Evolutionary conservation across 345 rosid species (phyloP).

Genomic region (Salix caprea): DNA sequence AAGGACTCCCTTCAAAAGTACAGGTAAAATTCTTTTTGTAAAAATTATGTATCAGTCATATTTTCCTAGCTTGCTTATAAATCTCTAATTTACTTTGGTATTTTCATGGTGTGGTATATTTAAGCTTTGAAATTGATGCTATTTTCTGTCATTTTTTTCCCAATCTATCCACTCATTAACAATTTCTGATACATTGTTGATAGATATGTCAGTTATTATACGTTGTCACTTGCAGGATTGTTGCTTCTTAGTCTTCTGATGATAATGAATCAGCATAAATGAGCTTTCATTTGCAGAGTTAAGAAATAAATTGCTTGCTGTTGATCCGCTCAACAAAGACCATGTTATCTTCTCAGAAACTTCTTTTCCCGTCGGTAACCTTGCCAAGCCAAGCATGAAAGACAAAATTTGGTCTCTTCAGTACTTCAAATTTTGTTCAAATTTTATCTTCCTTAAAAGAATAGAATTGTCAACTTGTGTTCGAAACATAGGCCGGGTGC

Average conservation of each 20-base stretch:
- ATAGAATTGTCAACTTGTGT: too few relatives aligned
- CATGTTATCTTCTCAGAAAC: conserved; percentile 33
- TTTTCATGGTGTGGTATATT: neutral
- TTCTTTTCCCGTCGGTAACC: too few relatives aligned
- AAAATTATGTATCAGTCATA: neutral
- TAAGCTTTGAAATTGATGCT: neutral
- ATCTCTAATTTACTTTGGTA: neutral
- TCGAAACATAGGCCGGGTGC: too few relatives aligned
- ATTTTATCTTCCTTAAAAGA: too few relatives aligned
- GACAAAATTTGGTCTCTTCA: too few relatives aligned
- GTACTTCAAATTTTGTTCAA: too few relatives aligned
- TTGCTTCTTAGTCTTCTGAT: conserved; percentile 39
- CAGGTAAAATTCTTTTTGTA: conserved; percentile 39
- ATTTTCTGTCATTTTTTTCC: neutral
- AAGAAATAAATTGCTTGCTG: conserved; percentile 84
- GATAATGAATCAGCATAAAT: conserved; percentile 45
- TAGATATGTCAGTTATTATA: conserved; percentile 14
- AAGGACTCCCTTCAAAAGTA: conserved; percentile 63
- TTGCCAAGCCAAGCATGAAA: too few relatives aligned
- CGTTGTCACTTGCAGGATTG: conserved; percentile 38
- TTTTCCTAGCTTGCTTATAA: neutral
- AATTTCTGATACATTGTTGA: neutral
- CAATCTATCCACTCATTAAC: neutral
- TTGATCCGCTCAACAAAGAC: conserved; percentile 86
- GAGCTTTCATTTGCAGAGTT: conserved; percentile 81